Conservation (phyloP, 352 stramenopile species). For the Phytophthora ramorum region DNA sequence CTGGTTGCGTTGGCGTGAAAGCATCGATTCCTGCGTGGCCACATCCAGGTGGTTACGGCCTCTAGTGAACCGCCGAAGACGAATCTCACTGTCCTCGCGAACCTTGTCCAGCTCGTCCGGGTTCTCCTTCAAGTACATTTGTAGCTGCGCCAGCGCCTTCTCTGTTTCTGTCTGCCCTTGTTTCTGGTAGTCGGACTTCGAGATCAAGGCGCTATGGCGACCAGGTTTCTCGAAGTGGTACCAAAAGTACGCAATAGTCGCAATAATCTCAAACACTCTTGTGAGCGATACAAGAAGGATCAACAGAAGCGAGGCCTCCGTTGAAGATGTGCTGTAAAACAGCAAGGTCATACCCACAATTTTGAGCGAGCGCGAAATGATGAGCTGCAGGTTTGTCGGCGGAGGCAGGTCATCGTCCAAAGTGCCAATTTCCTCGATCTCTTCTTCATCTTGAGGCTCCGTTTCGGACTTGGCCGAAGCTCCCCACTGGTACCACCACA, state of each 20-base stretch:
- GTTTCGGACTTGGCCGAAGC: conserved; percentile 53
- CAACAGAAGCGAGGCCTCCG: conserved; percentile 71
- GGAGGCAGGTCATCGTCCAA: conserved; percentile 68
- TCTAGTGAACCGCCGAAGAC: conserved; percentile 79
- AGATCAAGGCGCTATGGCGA: conserved; percentile 74
- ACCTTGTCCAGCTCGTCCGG: conserved; percentile 80
- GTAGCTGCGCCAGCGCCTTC: conserved; percentile 73
- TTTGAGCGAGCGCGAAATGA: conserved; percentile 65
- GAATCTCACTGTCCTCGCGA: conserved; percentile 83
- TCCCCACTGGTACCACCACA: conserved; percentile 91
- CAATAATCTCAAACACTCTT: conserved; percentile 77
- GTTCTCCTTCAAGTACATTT: conserved; percentile 71
- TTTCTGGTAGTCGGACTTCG: conserved; percentile 73
- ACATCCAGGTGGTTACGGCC: conserved; percentile 81
- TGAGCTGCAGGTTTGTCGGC: conserved; percentile 70
- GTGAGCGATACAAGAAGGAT: conserved; percentile 76
- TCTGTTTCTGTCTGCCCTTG: conserved; percentile 77
- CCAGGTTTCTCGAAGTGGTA: conserved; percentile 82
- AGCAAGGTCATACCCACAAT: conserved; percentile 69
- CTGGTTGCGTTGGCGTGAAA: conserved; percentile 38
- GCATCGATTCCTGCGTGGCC: conserved; percentile 54
- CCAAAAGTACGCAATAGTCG: conserved; percentile 79
- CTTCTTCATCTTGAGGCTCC: conserved; percentile 60
- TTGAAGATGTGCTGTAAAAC: conserved; percentile 87
- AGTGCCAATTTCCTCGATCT: conserved; percentile 73